phyloP scores from a whole-genome alignment of 148 eudicot species.

The Rhododendron ovatum region DNA sequence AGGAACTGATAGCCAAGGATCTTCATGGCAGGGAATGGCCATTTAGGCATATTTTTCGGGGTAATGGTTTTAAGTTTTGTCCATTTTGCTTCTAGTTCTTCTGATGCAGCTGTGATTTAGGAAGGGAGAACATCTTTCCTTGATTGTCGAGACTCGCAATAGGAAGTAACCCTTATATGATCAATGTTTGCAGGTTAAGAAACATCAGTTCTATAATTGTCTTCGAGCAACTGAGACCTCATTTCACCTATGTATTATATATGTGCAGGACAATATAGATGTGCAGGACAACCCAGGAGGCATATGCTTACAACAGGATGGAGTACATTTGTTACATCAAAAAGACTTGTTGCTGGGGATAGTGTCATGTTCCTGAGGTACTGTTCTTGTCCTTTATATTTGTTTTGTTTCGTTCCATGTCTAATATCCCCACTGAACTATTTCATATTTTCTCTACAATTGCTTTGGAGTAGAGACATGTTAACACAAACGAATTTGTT shows the following conservation, averaged over 20 bases:
- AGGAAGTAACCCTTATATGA: not conserved
- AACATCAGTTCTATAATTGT: not conserved
- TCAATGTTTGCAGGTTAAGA: not conserved
- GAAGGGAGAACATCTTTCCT: not conserved
- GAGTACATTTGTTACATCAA: slow-evolving; percentile 92
- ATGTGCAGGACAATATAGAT: too few species aligned
- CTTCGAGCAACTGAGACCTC: not conserved
- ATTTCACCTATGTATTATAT: not conserved
- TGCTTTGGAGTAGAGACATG: not conserved
- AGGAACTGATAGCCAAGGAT: slow-evolving; percentile 79
- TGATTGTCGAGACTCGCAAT: not conserved
- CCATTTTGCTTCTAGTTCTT: not conserved
- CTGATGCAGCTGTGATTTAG: not conserved
- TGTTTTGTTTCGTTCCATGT: not conserved
- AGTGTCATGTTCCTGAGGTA: slow-evolving; percentile 91
- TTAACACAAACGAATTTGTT: not conserved
- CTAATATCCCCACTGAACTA: not conserved
- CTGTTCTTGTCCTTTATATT: not conserved
- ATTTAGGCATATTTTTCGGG: slow-evolving; percentile 88
- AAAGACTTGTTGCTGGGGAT: slow-evolving; percentile 92
- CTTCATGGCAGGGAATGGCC: slow-evolving; percentile 82
- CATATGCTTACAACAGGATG: slow-evolving; percentile 96
- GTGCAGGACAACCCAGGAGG: slow-evolving; percentile 89
- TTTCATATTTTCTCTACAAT: not conserved
- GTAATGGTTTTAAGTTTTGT: slow-evolving; percentile 28